Evolutionary conservation across 306 rosid species (phyloP).

Genomic region (Acacia confusa): DNA sequence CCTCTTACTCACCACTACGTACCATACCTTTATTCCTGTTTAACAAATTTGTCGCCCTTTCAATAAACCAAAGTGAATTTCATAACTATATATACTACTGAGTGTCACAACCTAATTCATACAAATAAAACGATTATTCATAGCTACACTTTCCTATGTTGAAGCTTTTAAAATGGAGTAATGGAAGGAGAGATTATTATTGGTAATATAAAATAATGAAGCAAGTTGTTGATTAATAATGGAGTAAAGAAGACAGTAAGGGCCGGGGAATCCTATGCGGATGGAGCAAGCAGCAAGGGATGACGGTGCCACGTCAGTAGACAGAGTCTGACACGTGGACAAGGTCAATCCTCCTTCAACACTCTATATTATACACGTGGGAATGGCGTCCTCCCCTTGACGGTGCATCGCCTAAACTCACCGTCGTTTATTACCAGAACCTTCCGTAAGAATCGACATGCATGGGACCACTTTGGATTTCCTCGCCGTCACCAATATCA

Average conservation of each 20-base stretch:
- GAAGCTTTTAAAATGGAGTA: not conserved
- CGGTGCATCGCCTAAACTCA: constrained; percentile 10
- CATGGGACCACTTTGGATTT: not conserved
- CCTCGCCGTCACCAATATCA: not conserved
- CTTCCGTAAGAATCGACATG: not conserved
- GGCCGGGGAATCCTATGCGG: constrained; percentile 16
- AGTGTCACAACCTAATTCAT: not conserved
- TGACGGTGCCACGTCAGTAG: not conserved
- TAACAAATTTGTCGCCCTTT: not conserved
- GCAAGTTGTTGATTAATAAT: not conserved
- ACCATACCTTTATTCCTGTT: not conserved
- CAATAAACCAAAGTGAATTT: too few species aligned
- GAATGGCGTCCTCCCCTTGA: not conserved
- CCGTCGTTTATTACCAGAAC: not conserved
- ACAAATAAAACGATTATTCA: not conserved
- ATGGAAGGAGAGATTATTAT: not conserved
- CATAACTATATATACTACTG: too few species aligned
- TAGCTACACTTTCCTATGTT: too few species aligned
- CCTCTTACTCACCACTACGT: not conserved
- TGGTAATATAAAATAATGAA: not conserved
- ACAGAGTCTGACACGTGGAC: constrained; percentile 16
- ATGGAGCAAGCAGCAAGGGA: not conserved
- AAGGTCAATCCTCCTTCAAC: not conserved
- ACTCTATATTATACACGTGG: not conserved
- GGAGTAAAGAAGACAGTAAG: not conserved